Percentiles rank a stretch among this genome's conserved stretches.
Evolutionary conservation across 2,329 filamentous ascomycete genomes (phyloP).

Genomic region (Cytospora mali): DNA sequence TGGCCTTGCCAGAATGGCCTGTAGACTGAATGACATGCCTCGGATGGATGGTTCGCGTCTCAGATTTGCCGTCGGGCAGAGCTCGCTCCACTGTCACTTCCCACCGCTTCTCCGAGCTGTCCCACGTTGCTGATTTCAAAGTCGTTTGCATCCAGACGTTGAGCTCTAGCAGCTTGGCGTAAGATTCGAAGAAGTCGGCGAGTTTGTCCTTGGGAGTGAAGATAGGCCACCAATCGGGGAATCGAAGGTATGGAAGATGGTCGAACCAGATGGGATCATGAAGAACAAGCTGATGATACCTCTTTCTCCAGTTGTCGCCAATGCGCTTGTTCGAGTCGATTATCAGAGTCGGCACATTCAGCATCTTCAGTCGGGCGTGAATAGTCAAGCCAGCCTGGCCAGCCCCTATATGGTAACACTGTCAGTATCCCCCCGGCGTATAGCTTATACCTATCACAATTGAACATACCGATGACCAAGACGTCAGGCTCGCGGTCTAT

Average conservation of each 20-base stretch:
- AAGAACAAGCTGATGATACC: conserved; percentile 59
- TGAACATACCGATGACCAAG: conserved; percentile 56
- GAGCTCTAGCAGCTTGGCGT: conserved; percentile 63
- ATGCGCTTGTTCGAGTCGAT: conserved; percentile 54
- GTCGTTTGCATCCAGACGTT: conserved; percentile 63
- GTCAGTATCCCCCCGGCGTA: too few species aligned
- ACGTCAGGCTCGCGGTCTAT: conserved; percentile 52
- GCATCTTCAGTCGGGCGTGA: conserved; percentile 57
- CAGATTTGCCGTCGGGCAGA: conserved; percentile 33
- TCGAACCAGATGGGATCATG: conserved; percentile 66
- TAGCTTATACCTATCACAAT: too few species aligned
- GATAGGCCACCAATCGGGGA: conserved; percentile 64
- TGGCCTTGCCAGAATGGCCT: conserved; percentile 52
- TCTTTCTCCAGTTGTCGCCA: conserved; percentile 62
- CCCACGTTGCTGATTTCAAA: conserved; percentile 49
- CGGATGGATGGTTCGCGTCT: conserved; percentile 49
- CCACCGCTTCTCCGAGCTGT: conserved; percentile 55
- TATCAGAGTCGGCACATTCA: conserved; percentile 53
- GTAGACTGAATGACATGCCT: conserved; percentile 58
- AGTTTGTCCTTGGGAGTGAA: conserved; percentile 71
- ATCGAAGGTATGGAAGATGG: conserved; percentile 62
- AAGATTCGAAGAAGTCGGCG: conserved; percentile 65
- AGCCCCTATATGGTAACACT: conserved; percentile 43
- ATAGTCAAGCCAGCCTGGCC: conserved; percentile 58
- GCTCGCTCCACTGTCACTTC: conserved; percentile 47